phyloP scores from a whole-genome alignment of 2,329 filamentous ascomycete genomes.

The Ascochyta fabae region DNA sequence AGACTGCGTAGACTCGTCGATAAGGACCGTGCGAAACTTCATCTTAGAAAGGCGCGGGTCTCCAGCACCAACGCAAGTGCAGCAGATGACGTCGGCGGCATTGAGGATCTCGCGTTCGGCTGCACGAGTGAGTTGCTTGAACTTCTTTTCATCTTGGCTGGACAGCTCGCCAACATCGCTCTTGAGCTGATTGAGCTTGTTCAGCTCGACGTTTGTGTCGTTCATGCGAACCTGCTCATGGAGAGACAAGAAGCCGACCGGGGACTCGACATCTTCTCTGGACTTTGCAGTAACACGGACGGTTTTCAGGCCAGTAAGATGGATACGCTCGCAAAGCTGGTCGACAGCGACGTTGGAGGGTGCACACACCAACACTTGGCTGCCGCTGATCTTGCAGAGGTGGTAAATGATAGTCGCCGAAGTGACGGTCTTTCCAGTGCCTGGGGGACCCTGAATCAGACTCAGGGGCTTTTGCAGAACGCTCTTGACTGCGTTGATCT shows the following conservation, averaged over 20 bases:
- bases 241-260: conserved; percentile 90
- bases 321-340: conserved; percentile 95
- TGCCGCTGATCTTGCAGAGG: conserved; percentile 90
- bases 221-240: conserved; percentile 98
- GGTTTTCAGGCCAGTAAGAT: conserved; percentile 92
- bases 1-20: conserved; percentile 97
- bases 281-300: conserved; percentile 99
- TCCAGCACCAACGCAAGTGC: conserved; percentile 95
- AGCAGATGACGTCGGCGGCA: conserved; percentile 98
- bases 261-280: conserved; percentile 97
- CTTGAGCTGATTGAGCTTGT: conserved; percentile 93
- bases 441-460: conserved; percentile 94
- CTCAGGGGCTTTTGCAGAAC: conserved; percentile 93
- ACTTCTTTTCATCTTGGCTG: conserved; percentile 97
- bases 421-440: conserved; percentile 97
- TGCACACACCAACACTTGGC: conserved; percentile 93
- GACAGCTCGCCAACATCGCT: conserved; percentile 88
- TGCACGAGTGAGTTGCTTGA: conserved; percentile 91
- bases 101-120: conserved; percentile 94
- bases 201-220: conserved; percentile 91
- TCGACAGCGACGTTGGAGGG: conserved; percentile 98
- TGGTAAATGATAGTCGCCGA: conserved; percentile 99
- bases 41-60: conserved; percentile 95
- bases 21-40: conserved; percentile 97
- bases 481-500: conserved; percentile 94